Evolutionary conservation across 2,329 filamentous ascomycete species (phyloP).

Genomic region (Sclerotiophoma versabilis): DNA sequence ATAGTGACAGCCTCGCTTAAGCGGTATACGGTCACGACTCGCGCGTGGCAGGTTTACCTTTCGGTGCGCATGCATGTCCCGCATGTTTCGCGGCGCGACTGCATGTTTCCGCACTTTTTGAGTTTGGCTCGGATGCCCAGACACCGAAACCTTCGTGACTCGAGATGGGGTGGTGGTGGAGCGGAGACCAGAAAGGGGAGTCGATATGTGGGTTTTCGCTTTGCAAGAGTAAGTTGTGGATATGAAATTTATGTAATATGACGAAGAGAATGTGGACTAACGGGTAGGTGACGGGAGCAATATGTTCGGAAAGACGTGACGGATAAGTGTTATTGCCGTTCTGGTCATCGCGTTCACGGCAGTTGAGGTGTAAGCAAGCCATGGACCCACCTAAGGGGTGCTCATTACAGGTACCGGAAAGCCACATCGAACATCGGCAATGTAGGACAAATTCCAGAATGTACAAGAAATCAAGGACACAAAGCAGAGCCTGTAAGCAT

Average conservation of each 20-base stretch:
- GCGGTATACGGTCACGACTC: background rate
- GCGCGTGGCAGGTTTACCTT: background rate
- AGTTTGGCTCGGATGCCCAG: background rate
- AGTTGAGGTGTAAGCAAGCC: too few species aligned
- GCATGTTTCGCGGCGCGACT: background rate
- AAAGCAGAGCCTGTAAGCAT: too few species aligned
- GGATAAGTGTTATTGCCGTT: too few species aligned
- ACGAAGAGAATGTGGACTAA: background rate
- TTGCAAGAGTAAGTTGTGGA: background rate
- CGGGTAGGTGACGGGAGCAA: too few species aligned
- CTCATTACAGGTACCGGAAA: too few species aligned
- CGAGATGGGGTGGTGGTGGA: background rate
- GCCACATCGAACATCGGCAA: too few species aligned
- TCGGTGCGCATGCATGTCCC: background rate
- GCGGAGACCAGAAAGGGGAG: constrained; percentile 1
- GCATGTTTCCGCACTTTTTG: too few species aligned
- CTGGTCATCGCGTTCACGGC: too few species aligned
- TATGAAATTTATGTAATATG: background rate
- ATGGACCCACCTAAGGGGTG: too few species aligned
- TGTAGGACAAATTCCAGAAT: too few species aligned
- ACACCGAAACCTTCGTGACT: constrained; percentile 2
- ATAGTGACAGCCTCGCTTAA: constrained; percentile 8
- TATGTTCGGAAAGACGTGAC: too few species aligned
- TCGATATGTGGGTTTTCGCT: background rate
- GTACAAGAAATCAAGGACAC: too few species aligned